A percentile compares a stretch with the other conserved stretches of the same genome.
phyloP scores from a whole-genome alignment of 1,284 basidiomycete species.

The Malassezia nana region DNA sequence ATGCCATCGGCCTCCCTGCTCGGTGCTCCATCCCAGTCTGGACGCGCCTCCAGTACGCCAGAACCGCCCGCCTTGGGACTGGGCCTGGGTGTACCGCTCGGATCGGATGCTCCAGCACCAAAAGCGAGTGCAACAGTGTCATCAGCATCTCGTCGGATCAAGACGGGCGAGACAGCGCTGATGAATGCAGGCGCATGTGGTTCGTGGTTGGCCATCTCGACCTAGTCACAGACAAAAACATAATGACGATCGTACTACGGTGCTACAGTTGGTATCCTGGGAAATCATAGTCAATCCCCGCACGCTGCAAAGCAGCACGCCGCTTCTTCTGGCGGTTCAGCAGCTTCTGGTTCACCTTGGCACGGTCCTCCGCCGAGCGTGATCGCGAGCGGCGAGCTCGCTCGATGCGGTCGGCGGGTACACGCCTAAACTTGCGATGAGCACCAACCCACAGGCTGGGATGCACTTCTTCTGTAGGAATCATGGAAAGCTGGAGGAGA shows the following conservation, averaged over 20 bases:
- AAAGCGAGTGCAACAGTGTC: not conserved
- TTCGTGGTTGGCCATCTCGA: constrained; percentile 75
- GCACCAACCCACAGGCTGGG: constrained; percentile 93
- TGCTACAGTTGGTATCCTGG: constrained; percentile 51
- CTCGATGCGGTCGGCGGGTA: constrained; percentile 66
- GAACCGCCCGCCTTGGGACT: not conserved
- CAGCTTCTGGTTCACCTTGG: constrained; percentile 61
- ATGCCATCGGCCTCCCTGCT: constrained; percentile 24
- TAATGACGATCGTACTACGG: not conserved
- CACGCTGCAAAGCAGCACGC: constrained; percentile 66
- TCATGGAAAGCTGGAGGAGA: constrained; percentile 68
- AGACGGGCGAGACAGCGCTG: constrained; percentile 81
- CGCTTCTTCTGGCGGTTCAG: constrained; percentile 67
- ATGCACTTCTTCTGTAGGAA: constrained; percentile 74
- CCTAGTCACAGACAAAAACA: not conserved
- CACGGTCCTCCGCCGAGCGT: constrained; percentile 64
- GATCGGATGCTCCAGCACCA: not conserved
- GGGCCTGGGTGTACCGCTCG: not conserved
- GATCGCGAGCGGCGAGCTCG: constrained; percentile 62
- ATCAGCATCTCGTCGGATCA: constrained; percentile 52
- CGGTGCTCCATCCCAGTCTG: not conserved
- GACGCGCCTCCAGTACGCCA: not conserved
- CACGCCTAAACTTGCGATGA: constrained; percentile 72
- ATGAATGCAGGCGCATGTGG: constrained; percentile 81
- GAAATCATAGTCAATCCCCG: constrained; percentile 84